phyloP scores from a whole-genome alignment of 2,329 filamentous ascomycete species.

The Chaetothyriales sp. region DNA sequence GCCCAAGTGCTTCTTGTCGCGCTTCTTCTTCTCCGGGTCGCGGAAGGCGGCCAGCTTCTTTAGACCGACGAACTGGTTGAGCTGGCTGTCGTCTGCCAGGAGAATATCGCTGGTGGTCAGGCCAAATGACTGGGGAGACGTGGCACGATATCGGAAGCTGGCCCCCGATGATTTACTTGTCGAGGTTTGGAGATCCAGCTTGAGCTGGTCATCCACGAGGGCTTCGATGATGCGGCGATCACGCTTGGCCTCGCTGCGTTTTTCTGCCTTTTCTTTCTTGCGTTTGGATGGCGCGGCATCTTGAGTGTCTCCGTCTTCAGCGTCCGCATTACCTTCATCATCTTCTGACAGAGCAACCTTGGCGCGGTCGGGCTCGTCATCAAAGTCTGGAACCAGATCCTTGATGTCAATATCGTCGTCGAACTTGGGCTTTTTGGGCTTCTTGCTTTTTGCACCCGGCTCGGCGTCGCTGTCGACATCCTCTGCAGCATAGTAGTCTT shows the following conservation, averaged over 20 bases:
- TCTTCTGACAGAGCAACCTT: conserved; percentile 42
- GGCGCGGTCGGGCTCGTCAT: conserved; percentile 26
- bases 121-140: conserved; percentile 76
- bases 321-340: conserved; percentile 22
- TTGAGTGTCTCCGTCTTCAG: conserved; percentile 1
- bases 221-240: conserved; percentile 74
- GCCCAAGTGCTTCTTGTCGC: conserved; percentile 72
- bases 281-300: conserved; percentile 29
- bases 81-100: conserved; percentile 65
- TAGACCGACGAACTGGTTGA: conserved; percentile 82
- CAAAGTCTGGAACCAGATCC: conserved; percentile 71
- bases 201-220: conserved; percentile 66
- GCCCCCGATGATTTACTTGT: conserved; percentile 40
- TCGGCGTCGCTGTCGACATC: conserved; percentile 52
- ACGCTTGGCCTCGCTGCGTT: conserved; percentile 59
- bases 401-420: conserved; percentile 97
- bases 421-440: conserved; percentile 69
- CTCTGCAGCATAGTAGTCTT: conserved; percentile 68
- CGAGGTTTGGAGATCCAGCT: conserved; percentile 58
- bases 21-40: conserved; percentile 73
- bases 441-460: conserved; percentile 21
- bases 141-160: conserved; percentile 86
- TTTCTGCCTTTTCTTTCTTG: conserved; percentile 38
- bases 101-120: conserved; percentile 83
- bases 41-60: conserved; percentile 91